Evolutionary conservation across 2,329 filamentous ascomycete genomes (phyloP).

Genomic region (Monilinia laxa): DNA sequence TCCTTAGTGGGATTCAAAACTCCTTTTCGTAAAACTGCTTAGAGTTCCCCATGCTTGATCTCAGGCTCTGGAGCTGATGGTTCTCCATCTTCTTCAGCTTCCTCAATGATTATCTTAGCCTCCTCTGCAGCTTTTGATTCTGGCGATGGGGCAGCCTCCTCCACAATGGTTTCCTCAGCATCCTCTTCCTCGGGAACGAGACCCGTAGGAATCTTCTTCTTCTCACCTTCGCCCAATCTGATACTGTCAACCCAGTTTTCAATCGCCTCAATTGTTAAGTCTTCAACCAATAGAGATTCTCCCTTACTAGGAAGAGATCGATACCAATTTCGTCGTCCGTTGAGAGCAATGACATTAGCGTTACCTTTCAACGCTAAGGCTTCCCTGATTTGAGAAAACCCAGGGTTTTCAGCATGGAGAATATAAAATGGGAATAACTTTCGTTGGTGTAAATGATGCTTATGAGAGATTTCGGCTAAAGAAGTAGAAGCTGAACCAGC

Average conservation of each 20-base stretch:
- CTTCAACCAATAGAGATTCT: slow-evolving; percentile 41
- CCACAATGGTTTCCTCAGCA: slow-evolving; percentile 47
- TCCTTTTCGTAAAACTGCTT: not conserved
- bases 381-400: slow-evolving; percentile 54
- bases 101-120: slow-evolving; percentile 11
- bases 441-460: slow-evolving; percentile 64
- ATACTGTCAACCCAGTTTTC: slow-evolving; percentile 91
- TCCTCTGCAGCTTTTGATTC: slow-evolving; percentile 27
- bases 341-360: slow-evolving; percentile 76
- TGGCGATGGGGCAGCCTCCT: slow-evolving; percentile 37
- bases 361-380: slow-evolving; percentile 61
- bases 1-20: not conserved
- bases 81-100: slow-evolving; percentile 11
- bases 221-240: slow-evolving; percentile 80
- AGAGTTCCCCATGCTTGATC: slow-evolving; percentile 26
- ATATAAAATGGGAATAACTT: slow-evolving; percentile 82
- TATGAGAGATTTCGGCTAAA: slow-evolving; percentile 73
- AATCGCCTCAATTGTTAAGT: slow-evolving; percentile 59
- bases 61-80: slow-evolving; percentile 21
- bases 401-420: slow-evolving; percentile 62
- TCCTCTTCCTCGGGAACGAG: slow-evolving; percentile 49
- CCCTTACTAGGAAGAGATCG: slow-evolving; percentile 55
- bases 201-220: slow-evolving; percentile 68
- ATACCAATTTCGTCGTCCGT: slow-evolving; percentile 85
- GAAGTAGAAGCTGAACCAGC: slow-evolving; percentile 57